phyloP scores from a whole-genome alignment of 2,329 filamentous ascomycete genomes.

The Blumeriella jaapii region DNA sequence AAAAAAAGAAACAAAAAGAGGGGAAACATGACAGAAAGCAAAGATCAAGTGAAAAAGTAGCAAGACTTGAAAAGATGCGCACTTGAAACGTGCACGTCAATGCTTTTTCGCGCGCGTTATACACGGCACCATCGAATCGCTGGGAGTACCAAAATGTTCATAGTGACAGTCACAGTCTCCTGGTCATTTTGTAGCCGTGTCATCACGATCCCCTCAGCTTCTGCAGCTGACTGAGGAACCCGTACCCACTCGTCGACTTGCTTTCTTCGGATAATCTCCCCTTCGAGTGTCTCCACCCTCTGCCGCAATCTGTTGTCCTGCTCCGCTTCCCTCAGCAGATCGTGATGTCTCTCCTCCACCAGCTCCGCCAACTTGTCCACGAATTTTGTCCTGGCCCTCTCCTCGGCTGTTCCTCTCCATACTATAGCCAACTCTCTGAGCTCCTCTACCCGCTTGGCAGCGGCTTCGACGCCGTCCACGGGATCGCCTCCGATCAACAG shows the following conservation, averaged over 20 bases:
- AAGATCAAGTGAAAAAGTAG: too few relatives aligned
- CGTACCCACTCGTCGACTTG: conserved; percentile 24
- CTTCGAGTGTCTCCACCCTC: conserved; percentile 19
- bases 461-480: conserved; percentile 59
- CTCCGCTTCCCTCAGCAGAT: conserved; percentile 25
- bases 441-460: conserved; percentile 61
- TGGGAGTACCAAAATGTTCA: too few relatives aligned
- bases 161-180: background rate
- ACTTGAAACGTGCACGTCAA: too few relatives aligned
- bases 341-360: conserved; percentile 57
- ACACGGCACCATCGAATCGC: background rate
- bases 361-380: conserved; percentile 71
- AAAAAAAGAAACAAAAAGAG: too few relatives aligned
- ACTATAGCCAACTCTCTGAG: conserved; percentile 66
- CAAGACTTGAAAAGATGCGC: too few relatives aligned
- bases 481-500: conserved; percentile 52
- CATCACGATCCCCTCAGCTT: conserved; percentile 26
- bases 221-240: conserved; percentile 28
- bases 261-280: conserved; percentile 16
- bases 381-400: conserved; percentile 71
- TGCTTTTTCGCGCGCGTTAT: background rate
- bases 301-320: conserved; percentile 20
- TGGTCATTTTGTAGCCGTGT: background rate
- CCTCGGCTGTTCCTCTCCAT: conserved; percentile 94
- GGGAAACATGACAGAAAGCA: too few relatives aligned